Evolutionary conservation across 805 yeast species (phyloP), one percentile per base, ranked within the genome.

Genomic region (Yarrowia alimentaria): DNA sequence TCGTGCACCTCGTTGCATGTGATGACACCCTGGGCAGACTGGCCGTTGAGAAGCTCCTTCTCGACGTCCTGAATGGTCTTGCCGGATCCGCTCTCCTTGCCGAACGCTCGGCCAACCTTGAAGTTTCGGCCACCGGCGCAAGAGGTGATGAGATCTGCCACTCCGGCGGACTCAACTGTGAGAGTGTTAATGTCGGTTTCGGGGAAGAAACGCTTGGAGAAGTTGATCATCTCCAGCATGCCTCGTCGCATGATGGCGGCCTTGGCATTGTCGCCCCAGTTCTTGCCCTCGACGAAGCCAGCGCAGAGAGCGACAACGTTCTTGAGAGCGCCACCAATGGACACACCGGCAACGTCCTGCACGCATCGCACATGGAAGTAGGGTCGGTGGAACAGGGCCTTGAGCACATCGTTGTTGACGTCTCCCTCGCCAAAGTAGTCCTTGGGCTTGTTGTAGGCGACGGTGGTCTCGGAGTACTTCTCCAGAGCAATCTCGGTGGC

Each of bases 231-330:
- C 73, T 93, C 99, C 62, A 83, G 77, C 58, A 93, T 72, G 40
- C 99, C 99, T 59, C 91, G 84, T 72, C 99, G 80, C 90, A 91
- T 94, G 61, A 93, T 82, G 34, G 98, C 99, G 52, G 98, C 84
- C 70, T 91, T 89, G 57, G 99, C 98, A 67, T 93, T 93, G 70
- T 89, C 96, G 68, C 99, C 99, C 99, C 99, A 93, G 57, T 95
- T 96, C 57, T 86, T 77, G 61, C 99, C 99, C 69, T 88, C 95
- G 56, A 91, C 98, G 65, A 93, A 86, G 52, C 99, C 99, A 55
- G 94, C 96, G 57, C 96, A 94, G 64, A 89, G 74, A 28, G 99
- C 99, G 56, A 91, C 91, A 49, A 93, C 86, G 70, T 93, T 93
- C 74, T 93, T 93, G 68, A 93, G 78, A 9, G 99, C 99, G 65